These are phyloP conservation scores for Boechera divaricarpa DNA, from an alignment of 345 rosid genomes.

Conservation along the genomic window DNA sequence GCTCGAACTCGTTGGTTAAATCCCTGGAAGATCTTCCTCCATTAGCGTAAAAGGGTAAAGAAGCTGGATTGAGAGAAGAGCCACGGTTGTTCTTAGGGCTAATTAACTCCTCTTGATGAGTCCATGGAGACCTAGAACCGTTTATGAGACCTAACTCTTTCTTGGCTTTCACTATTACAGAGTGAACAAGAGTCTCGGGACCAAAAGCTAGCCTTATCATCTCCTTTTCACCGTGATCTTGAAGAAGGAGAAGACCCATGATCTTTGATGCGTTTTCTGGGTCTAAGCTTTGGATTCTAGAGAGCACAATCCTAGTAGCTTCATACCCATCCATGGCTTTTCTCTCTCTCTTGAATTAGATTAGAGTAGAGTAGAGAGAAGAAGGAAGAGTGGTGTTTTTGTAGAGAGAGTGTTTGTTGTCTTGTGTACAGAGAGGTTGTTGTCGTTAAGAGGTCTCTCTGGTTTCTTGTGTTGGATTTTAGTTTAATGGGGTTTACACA, in stretches of 20 bases:
- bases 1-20: constrained; percentile 66
- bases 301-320: constrained; percentile 88
- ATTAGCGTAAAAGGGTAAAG: constrained; percentile 66
- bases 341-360: constrained; percentile 10
- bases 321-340: constrained; percentile 82
- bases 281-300: constrained; percentile 77
- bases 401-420: constrained; percentile 48
- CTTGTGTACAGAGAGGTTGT: constrained; percentile 47
- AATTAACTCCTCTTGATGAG: constrained; percentile 59
- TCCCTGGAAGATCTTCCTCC: constrained; percentile 54
- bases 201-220: constrained; percentile 95
- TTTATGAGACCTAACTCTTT: constrained; percentile 68
- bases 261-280: constrained; percentile 92
- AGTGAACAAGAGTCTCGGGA: constrained; percentile 77
- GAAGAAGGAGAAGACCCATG: constrained; percentile 89
- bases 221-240: constrained; percentile 95
- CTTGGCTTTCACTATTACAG: constrained; percentile 67
- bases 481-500: neutral
- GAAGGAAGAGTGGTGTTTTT: constrained; percentile 42
- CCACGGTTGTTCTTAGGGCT: constrained; percentile 49
- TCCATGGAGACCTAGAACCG: constrained; percentile 54
- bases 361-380: constrained; percentile 33
- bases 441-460: constrained; percentile 44
- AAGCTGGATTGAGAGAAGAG: constrained; percentile 64
- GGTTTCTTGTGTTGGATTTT: constrained; percentile 42